phyloP scores from a whole-genome alignment of 2,329 filamentous ascomycete genomes.

The Davidsoniella eucalypti region DNA sequence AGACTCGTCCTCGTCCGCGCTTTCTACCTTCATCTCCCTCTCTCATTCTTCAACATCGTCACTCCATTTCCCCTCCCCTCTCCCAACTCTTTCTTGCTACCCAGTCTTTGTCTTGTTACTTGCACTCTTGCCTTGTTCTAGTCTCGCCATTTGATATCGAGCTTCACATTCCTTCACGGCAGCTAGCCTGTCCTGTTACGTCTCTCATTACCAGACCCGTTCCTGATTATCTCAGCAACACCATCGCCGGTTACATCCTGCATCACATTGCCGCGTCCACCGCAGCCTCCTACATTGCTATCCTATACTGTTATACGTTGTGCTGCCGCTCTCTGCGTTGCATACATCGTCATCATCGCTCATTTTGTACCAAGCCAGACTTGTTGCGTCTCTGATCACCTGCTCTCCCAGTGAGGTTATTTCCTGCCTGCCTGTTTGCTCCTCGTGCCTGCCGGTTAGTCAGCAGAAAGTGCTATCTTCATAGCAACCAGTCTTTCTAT shows the following conservation, averaged over 20 bases:
- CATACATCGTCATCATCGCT: not conserved
- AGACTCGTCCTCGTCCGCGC: not conserved
- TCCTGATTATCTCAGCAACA: not conserved
- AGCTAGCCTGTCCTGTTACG: conserved; percentile 8
- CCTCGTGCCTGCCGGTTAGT: no score
- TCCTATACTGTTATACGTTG: no score
- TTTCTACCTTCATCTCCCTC: conserved; percentile 1
- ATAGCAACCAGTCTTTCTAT: no score
- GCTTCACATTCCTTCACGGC: conserved; percentile 6
- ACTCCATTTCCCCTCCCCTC: not conserved
- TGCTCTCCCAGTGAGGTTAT: no score
- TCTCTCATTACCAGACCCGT: not conserved
- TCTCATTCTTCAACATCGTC: conserved; percentile 4
- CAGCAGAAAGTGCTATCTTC: no score
- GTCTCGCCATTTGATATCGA: not conserved
- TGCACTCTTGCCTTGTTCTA: conserved; percentile 2
- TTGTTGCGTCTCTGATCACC: no score
- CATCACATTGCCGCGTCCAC: not conserved
- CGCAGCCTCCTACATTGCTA: not conserved
- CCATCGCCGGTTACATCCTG: not conserved
- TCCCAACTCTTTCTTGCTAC: conserved; percentile 2
- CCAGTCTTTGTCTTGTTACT: conserved; percentile 8
- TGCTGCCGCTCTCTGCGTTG: no score
- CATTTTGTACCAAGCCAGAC: not conserved
- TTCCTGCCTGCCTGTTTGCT: not conserved